These are phyloP conservation scores for Tetrahymena elliotti DNA, from an alignment of 73 alveolate genomes.

Conservation along the genomic window DNA sequence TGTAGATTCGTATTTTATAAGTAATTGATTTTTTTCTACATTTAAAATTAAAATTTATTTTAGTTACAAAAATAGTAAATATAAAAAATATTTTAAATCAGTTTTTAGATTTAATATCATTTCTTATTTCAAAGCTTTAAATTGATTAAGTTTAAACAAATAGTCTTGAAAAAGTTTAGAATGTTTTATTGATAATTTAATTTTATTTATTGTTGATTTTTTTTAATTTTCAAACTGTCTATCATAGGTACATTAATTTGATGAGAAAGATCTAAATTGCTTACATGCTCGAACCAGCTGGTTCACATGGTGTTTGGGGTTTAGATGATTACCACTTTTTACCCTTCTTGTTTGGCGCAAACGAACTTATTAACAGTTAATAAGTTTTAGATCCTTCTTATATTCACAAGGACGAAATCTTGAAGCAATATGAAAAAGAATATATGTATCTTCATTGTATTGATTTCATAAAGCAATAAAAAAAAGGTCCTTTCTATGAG, in stretches of 20 bases:
- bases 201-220: too few relatives aligned
- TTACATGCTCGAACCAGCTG: conserved; percentile 98
- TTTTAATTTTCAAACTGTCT: conserved; percentile 55
- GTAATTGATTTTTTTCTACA: background rate
- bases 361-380: conserved; percentile 70
- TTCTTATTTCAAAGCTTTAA: background rate
- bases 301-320: conserved; percentile 99
- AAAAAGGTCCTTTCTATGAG: conserved; percentile 95
- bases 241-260: conserved; percentile 79
- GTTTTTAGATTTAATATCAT: background rate
- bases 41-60: background rate
- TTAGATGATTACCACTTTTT: conserved; percentile 95
- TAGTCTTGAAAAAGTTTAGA: too few relatives aligned
- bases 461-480: conserved; percentile 75
- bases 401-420: conserved; percentile 66
- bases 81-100: background rate
- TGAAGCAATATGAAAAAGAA: conserved; percentile 57
- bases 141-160: background rate
- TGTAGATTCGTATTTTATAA: conserved; percentile 27
- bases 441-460: conserved; percentile 90
- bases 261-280: conserved; percentile 88
- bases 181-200: too few relatives aligned
- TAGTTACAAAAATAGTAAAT: background rate
- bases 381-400: conserved; percentile 56
- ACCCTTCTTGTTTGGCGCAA: conserved; percentile 95